Base-by-base conservation (phyloP, 352 stramenopile species). In the Pythium folliculosum region DNA sequence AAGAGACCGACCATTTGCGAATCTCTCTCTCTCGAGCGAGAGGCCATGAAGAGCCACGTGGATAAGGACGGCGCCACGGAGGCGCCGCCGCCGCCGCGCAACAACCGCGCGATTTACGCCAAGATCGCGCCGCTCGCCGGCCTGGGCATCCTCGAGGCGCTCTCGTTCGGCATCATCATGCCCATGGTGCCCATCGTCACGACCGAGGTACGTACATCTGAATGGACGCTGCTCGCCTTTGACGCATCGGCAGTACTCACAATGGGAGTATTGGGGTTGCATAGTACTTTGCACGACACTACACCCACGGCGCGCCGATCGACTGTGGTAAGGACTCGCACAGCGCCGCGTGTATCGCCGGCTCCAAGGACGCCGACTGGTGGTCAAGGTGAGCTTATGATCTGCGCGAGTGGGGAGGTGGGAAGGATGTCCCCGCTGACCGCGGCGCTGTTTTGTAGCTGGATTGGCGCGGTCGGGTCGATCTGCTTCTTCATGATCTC, bases 281-380 rank as follows among this genome's bases (percentile, higher is more conserved):
- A n/a, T 68, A 93, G 83, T 94, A 92, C 64, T 94, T 94, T 81
- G 86, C 84, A 22, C 70, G 80, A 45, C 63, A 84, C 40, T 76
- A 84, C 35, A 80, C 72, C 19, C 59, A 81, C 54, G 82, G 76
- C 6, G 57, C 56, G 16, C 61, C 75, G 3, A 88, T 90, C 64
- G 75, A 93, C 61, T 93, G 82, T 61, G 82, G 77, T 37, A 64
- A 62, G 47, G 59, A 85, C 40, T 65, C 81, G 21, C 77, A 79
- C 43, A 73, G 59, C 43, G 66, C 89, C 72, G 76, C 82, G 6
- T 94, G 86, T 45, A 67, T 78, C n/a, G 65, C 78, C 37, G 86
- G 86, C 43, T 91, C 82, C n/a, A 80, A 80, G 47, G 65, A 92
- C 49, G 86, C 86, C 21, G 77, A 81, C 38, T 91, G 81, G 84